Percentiles rank a stretch among this genome's conserved stretches.
phyloP scores from a whole-genome alignment of 1,139 yeast species.

The Kluyveromyces sp. region DNA sequence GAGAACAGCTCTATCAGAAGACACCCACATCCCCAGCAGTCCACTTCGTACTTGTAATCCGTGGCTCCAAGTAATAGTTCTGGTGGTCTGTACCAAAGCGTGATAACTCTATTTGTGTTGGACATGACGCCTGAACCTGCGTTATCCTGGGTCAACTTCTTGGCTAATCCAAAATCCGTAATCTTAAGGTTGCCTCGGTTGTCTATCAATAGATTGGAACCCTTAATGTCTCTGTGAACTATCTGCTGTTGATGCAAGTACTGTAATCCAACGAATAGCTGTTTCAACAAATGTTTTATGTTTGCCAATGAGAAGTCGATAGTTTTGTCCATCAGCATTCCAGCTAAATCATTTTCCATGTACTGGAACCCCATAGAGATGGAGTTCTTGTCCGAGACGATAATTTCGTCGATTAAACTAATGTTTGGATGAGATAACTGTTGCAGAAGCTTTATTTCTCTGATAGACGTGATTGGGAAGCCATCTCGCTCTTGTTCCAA shows the following conservation, averaged over 20 bases:
- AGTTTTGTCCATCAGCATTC: slow-evolving; percentile 72
- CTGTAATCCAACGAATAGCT: slow-evolving; percentile 70
- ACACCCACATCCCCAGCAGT: slow-evolving; percentile 97
- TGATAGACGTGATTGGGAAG: slow-evolving; percentile 88
- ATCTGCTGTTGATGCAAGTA: slow-evolving; percentile 76
- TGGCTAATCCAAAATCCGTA: slow-evolving; percentile 92
- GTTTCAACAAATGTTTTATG: slow-evolving; percentile 69
- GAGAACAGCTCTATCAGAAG: slow-evolving; percentile 74
- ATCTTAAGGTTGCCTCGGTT: slow-evolving; percentile 68
- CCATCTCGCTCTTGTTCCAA: slow-evolving; percentile 89
- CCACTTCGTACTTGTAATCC: slow-evolving; percentile 83
- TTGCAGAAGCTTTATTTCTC: slow-evolving; percentile 84
- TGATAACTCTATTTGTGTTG: slow-evolving; percentile 90
- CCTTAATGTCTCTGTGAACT: slow-evolving; percentile 90
- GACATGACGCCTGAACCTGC: slow-evolving; percentile 32
- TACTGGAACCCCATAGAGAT: slow-evolving; percentile 91
- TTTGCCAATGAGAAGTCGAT: slow-evolving; percentile 57
- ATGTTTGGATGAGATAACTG: slow-evolving; percentile 79
- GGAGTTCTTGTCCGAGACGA: slow-evolving; percentile 67
- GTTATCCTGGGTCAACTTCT: slow-evolving; percentile 45
- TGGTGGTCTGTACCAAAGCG: slow-evolving; percentile 97
- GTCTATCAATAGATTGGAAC: slow-evolving; percentile 78
- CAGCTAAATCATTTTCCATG: slow-evolving; percentile 89
- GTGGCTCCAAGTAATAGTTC: slow-evolving; percentile 87
- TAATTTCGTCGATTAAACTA: slow-evolving; percentile 78